phyloP scores from a whole-genome alignment of 305 asterid species.

The Fraxinus albicans region DNA sequence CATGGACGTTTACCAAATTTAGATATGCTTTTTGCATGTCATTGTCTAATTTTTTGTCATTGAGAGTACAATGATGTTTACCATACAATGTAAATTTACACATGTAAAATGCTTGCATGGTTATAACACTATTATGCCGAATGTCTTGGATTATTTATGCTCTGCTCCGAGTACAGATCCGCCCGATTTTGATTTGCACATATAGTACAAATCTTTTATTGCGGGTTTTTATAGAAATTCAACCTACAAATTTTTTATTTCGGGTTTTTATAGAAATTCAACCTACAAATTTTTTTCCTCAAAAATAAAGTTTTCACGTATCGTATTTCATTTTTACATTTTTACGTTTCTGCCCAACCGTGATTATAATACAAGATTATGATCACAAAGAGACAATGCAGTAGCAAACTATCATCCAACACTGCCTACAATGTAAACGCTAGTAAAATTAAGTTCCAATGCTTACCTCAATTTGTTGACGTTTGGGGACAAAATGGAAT shows the following conservation, averaged over 20 bases:
- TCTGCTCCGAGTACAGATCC: neutral
- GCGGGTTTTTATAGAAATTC: neutral
- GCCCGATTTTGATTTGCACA: neutral
- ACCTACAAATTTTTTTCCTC: neutral
- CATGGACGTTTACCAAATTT: neutral
- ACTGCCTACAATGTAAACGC: neutral
- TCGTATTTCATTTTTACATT: neutral
- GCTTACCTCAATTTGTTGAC: constrained; percentile 34
- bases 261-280: neutral
- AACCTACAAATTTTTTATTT: neutral
- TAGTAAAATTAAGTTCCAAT: neutral
- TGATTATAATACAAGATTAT: neutral
- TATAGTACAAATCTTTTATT: neutral
- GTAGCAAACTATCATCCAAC: neutral
- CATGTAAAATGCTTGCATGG: neutral
- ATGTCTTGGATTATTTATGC: neutral
- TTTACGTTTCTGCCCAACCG: neutral
- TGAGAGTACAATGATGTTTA: neutral
- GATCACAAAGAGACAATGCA: neutral
- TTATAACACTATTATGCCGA: neutral
- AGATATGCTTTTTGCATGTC: neutral
- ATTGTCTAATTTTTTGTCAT: neutral
- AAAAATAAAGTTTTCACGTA: neutral
- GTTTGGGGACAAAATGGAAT: constrained; percentile 21
- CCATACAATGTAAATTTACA: neutral